Evolutionary conservation across 345 rosid species (phyloP), one percentile per base, ranked within the genome.

Genomic region (Hypericum perforatum): DNA sequence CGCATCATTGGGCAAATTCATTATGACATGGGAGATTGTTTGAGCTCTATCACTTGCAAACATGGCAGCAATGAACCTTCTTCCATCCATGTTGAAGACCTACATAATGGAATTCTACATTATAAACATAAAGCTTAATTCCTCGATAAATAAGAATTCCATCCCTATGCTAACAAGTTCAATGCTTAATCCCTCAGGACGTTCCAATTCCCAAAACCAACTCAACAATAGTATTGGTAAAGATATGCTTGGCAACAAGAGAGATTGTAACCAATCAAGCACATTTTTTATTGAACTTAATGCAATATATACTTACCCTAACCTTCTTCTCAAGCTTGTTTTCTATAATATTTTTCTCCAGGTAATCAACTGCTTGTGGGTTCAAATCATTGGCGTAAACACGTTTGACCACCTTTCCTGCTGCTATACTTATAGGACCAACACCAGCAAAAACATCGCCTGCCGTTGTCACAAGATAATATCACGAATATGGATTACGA

Each of bases 381-480:
- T 86, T 90, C 75, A 90, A 74, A 69, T 90, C 94, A 78, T 90
- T 90, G 66, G 97, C 96, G 57, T 76, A 82, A 11, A 84, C 94
- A 52, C 85, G 78, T 56, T 79, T 86, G 39, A 86, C 96, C 62
- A 78, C 72, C 83, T 69, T 84, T 54, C 94, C 91, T 7, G 95
- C 92, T 62, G 94, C 70, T 62, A 86, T 61, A 56, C 91, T 79
- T 54, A 90, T 75, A 29, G 96, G 96, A 58, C 97, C 94, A 50
- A 82, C 89, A 45, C 95, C 85, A 40, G 82, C 68, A 47, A 90
- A 86, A 52, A 90, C 94, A 65, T 90, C 94, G 73, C 97, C 94
- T 84, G 78, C 22, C 59, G 67, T 49, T 12, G 14, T 13, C 14
- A 46, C 16, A 3, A 46, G 14, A 29, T 46, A 46, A 4, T 46